A percentile compares a stretch with the other conserved stretches of the same genome.
These are phyloP conservation scores for Verbascum thapsus DNA, from an alignment of 257 asterid genomes.

Conservation along the genomic window DNA sequence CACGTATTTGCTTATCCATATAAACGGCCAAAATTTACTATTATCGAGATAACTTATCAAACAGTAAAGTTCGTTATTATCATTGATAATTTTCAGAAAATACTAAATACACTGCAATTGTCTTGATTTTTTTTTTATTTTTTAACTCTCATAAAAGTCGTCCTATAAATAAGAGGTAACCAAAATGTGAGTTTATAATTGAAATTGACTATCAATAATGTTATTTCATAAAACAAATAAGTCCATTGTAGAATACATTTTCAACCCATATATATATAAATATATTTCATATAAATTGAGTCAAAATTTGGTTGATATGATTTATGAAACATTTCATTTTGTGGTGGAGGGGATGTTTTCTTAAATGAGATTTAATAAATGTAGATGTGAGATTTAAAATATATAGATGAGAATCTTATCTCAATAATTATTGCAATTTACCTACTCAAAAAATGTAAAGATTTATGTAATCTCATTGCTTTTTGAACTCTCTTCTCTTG, in stretches of 20 bases:
- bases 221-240: no score
- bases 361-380: slow-evolving; percentile 24
- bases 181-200: no score
- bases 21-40: neutral
- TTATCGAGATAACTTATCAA: neutral
- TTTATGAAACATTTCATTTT: slow-evolving; percentile 23
- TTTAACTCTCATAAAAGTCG: no score
- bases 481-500: slow-evolving; percentile 10
- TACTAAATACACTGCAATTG: no score
- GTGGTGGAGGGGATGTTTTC: neutral
- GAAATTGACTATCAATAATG: no score
- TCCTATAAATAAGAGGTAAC: no score
- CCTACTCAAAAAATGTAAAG: slow-evolving; percentile 4
- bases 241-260: no score
- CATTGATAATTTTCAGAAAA: neutral
- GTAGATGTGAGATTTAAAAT: neutral
- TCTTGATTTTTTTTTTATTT: no score
- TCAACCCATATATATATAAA: no score
- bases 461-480: slow-evolving; percentile 11
- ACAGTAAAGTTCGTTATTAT: no score
- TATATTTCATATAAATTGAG: no score
- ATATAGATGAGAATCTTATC: neutral
- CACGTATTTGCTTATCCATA: neutral
- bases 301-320: neutral
- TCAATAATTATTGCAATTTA: slow-evolving; percentile 9